Evolutionary conservation across 2,329 filamentous ascomycete species (phyloP), one percentile per base, ranked within the genome.

Genomic region (Nothopassalora personata): DNA sequence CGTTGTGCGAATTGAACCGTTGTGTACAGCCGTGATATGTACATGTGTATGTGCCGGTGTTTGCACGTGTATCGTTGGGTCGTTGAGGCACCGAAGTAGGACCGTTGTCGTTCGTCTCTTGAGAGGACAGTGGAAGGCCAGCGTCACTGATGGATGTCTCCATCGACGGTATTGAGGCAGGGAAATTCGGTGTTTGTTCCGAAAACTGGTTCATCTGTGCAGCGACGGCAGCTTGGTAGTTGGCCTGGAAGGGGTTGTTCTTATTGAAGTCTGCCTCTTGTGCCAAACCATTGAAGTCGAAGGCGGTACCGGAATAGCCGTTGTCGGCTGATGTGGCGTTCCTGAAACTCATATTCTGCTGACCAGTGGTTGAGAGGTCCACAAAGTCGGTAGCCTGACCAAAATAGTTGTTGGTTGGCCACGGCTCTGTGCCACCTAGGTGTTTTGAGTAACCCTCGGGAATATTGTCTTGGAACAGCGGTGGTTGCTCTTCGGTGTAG

Each of bases 11-110:
- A 66, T 96, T 90, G 70, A 99, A 99, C 55, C 94, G 88, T 66
- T 88, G 80, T 0, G 86, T 87, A 72, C 94, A 97, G 10, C 91
- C 91, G 69, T 96, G 91, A 69, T 96, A 96, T 0, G 92, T 97
- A 75, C 94, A 99, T 1, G 92, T 96, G 76, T 97, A 99, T 0
- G 92, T 96, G 11, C 93, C 93, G 19, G 86, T 83, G 65, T 96
- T 90, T 0, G 91, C 89, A 15, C 80, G 79, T 1, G 87, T 86
- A 45, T 85, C 81, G 1, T 77, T 73, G 0, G 91, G 90, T 78
- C 84, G 79, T 63, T 77, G 71, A 30, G 71, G 66, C 55, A 68
- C 33, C 39, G 64, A 62, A 33, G 57, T 66, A 46, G 62, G 49
- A 10, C 54, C 60, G 33, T 67, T 69, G 27, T 67, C 71, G 51